A percentile compares a stretch with the other conserved stretches of the same genome.
These are phyloP conservation scores for Schwanniomyces polymorphus DNA, from an alignment of 805 yeast species.

Conservation along the genomic window DNA sequence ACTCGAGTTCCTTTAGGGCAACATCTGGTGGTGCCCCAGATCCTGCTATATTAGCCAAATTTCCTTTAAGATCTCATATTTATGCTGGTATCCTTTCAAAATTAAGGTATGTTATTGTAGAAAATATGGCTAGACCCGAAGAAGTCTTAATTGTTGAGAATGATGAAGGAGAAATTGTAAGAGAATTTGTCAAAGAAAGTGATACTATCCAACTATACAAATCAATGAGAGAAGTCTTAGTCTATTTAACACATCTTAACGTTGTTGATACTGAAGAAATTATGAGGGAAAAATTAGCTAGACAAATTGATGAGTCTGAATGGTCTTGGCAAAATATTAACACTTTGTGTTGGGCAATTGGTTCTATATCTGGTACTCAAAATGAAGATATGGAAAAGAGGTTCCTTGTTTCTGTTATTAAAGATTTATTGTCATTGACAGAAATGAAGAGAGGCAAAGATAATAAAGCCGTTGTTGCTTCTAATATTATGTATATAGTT, in stretches of 20 bases:
- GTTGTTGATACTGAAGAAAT: constrained; percentile 92
- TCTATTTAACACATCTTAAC: constrained; percentile 91
- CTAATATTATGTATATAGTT: constrained; percentile 99
- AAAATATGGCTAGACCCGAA: constrained; percentile 97
- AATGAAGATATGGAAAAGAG: constrained; percentile 96
- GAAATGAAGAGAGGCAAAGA: constrained; percentile 97
- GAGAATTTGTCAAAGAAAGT: constrained; percentile 95
- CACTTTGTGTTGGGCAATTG: constrained; percentile 99
- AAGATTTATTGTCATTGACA: constrained; percentile 85
- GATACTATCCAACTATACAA: constrained; percentile 96
- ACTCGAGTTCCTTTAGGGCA: constrained; percentile 38
- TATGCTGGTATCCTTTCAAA: constrained; percentile 78
- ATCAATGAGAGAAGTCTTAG: constrained; percentile 93
- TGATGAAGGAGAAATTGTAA: constrained; percentile 98
- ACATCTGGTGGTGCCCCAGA: constrained; percentile 80
- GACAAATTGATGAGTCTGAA: constrained; percentile 93
- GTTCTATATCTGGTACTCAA: constrained; percentile 98
- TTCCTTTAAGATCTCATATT: constrained; percentile 82
- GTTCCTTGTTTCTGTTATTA: constrained; percentile 89
- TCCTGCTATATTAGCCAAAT: constrained; percentile 73
- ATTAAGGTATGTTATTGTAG: constrained; percentile 90
- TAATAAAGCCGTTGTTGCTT: constrained; percentile 98
- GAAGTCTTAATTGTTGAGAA: constrained; percentile 96
- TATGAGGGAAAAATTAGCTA: constrained; percentile 87
- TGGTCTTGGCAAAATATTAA: constrained; percentile 99